Percentiles rank a stretch among this genome's conserved stretches.
Conservation (phyloP, 768 basidiomycete species). For the Fistulinella prunicolor region DNA sequence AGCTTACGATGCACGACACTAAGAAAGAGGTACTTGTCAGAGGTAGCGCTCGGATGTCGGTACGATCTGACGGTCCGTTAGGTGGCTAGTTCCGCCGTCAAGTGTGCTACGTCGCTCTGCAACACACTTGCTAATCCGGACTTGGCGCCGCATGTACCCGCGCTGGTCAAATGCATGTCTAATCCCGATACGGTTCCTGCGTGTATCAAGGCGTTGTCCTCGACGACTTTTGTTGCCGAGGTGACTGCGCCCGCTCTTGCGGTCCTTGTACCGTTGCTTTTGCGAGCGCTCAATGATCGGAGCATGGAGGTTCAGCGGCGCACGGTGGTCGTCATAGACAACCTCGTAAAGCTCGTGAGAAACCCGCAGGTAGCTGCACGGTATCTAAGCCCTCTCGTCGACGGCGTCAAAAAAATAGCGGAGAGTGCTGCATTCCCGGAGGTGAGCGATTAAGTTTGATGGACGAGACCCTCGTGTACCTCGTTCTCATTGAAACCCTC, state of each 20-base stretch:
- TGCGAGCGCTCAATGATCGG: constrained; percentile 89
- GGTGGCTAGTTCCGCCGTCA: constrained; percentile 84
- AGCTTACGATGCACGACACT: constrained; percentile 93
- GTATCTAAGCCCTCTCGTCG: constrained; percentile 83
- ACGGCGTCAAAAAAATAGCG: constrained; percentile 88
- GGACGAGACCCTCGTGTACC: constrained; percentile 6
- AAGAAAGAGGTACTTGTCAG: constrained; percentile 70
- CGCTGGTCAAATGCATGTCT: constrained; percentile 92
- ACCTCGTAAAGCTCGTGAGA: constrained; percentile 95
- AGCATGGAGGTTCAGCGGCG: constrained; percentile 96
- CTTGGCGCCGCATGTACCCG: constrained; percentile 82
- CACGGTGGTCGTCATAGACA: constrained; percentile 91
- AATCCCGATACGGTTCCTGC: constrained; percentile 83
- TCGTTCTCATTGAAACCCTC: constrained; percentile 6
- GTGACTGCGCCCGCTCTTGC: constrained; percentile 96
- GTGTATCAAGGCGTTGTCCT: constrained; percentile 93
- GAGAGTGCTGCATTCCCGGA: constrained; percentile 94
- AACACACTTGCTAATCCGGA: constrained; percentile 91
- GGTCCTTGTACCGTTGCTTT: constrained; percentile 87
- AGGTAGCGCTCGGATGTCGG: constrained; percentile 13
- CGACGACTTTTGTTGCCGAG: constrained; percentile 95
- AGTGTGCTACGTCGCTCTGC: constrained; percentile 88
- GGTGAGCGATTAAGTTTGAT: constrained; percentile 38
- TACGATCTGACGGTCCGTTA: constrained; percentile 29
- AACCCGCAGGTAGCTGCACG: constrained; percentile 85